Conservation (phyloP, 1,139 yeast species). For the Magnusiomyces suaveolens region DNA sequence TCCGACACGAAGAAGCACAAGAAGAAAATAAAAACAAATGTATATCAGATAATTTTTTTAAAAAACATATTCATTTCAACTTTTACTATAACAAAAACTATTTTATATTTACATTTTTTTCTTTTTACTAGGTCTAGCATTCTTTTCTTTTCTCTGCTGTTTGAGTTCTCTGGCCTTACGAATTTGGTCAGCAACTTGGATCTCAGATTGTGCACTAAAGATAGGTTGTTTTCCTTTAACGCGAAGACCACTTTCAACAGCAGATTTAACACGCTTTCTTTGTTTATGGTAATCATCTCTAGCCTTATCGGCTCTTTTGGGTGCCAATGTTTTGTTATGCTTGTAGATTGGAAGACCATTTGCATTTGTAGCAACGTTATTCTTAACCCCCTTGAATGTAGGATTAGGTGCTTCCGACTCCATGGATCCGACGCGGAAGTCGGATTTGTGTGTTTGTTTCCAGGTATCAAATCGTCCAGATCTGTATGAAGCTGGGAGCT, state of each 20-base stretch:
- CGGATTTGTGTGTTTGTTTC: slow-evolving; percentile 63
- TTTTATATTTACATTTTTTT: slow-evolving; percentile 20
- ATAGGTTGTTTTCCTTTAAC: slow-evolving; percentile 49
- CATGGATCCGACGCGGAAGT: slow-evolving; percentile 45
- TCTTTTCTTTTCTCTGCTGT: slow-evolving; percentile 73
- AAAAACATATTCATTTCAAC: neutral
- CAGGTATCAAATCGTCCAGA: slow-evolving; percentile 89
- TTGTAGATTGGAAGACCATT: slow-evolving; percentile 39
- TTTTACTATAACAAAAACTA: neutral
- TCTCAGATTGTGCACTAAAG: slow-evolving; percentile 38
- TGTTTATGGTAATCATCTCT: slow-evolving; percentile 83
- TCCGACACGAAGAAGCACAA: slow-evolving; percentile 17
- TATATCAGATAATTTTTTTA: neutral
- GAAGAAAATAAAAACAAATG: slow-evolving; percentile 16
- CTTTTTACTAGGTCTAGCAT: slow-evolving; percentile 66
- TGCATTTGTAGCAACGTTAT: slow-evolving; percentile 26
- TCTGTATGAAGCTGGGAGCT: slow-evolving; percentile 82
- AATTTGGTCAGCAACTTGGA: slow-evolving; percentile 63
- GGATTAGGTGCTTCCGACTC: slow-evolving; percentile 31
- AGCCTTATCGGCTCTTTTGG: slow-evolving; percentile 77
- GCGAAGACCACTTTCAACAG: slow-evolving; percentile 61
- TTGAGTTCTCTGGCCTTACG: slow-evolving; percentile 62
- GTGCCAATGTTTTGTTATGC: slow-evolving; percentile 71
- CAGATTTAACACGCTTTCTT: slow-evolving; percentile 73
- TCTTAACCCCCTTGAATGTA: slow-evolving; percentile 9